These are phyloP conservation scores for Entomortierella lignicola DNA, from an alignment of 192 early-diverging fungal genomes.

Conservation along the genomic window DNA sequence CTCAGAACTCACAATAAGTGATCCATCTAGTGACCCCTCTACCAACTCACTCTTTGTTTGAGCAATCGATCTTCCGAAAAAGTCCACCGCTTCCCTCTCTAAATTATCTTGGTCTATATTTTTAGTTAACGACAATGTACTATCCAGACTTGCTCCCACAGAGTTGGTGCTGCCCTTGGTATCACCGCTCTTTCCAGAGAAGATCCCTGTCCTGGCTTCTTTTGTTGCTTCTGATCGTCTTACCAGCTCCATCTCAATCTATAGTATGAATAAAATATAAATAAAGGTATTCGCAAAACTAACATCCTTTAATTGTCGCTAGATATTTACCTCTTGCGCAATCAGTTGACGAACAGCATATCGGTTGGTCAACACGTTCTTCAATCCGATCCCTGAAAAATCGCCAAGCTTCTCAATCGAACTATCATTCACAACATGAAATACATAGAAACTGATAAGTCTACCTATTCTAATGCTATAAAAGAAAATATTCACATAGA, in stretches of 20 bases:
- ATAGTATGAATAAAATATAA: background rate
- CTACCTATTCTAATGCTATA: background rate
- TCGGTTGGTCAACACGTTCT: conserved; percentile 64
- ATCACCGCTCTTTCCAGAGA: conserved; percentile 8
- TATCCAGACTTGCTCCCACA: conserved; percentile 34
- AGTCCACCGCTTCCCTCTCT: conserved; percentile 66
- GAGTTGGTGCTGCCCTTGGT: conserved; percentile 36
- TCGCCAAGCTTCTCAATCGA: conserved; percentile 61
- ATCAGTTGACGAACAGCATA: conserved; percentile 88
- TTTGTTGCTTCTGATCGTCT: conserved; percentile 42
- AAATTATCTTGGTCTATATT: conserved; percentile 8
- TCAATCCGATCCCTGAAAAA: conserved; percentile 51
- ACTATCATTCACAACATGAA: conserved; percentile 17
- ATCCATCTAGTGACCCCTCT: conserved; percentile 11
- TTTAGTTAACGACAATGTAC: background rate
- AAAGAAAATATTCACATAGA: too few relatives aligned
- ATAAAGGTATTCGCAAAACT: background rate
- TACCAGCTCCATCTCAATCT: conserved; percentile 65
- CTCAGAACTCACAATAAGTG: background rate
- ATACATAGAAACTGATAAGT: background rate
- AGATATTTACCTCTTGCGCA: conserved; percentile 72
- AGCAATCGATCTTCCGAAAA: conserved; percentile 82
- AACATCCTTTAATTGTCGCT: too few relatives aligned
- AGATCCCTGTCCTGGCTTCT: conserved; percentile 11
- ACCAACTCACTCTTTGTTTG: conserved; percentile 17